A percentile compares a stretch with the other conserved stretches of the same genome.
These are phyloP conservation scores for Turritis glabra DNA, from an alignment of 345 rosid genomes.

Conservation along the genomic window DNA sequence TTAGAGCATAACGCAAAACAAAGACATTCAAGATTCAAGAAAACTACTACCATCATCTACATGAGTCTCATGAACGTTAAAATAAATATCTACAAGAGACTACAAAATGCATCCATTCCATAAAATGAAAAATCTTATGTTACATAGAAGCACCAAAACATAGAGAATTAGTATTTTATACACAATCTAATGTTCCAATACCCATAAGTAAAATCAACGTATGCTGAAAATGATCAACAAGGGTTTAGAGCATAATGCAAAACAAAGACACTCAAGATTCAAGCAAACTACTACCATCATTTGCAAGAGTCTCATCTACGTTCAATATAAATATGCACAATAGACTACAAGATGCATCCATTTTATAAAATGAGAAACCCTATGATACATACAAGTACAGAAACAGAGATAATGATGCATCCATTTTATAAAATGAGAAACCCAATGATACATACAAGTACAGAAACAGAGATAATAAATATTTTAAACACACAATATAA, in stretches of 20 bases:
- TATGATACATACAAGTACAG: not conserved
- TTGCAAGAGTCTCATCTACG: too few species aligned
- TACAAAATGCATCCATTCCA: not conserved
- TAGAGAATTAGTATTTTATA: not conserved
- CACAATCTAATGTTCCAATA: not conserved
- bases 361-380: not conserved
- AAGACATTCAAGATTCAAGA: not conserved
- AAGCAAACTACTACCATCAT: not conserved
- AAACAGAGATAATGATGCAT: not conserved
- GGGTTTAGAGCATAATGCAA: not conserved
- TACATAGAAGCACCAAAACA: not conserved
- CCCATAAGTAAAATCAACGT: too few species aligned
- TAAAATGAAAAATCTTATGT: not conserved
- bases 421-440: not conserved
- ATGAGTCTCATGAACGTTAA: not conserved
- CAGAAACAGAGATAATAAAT: not conserved
- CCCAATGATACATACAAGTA: not conserved
- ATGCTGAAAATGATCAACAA: not conserved
- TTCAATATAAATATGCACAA: too few species aligned
- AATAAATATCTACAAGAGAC: not conserved
- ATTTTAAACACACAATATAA: not conserved
- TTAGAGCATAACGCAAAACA: not conserved
- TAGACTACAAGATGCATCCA: not conserved
- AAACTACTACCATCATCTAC: not conserved
- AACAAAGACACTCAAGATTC: not conserved